A percentile compares a stretch with the other conserved stretches of the same genome.
These are phyloP conservation scores for Sanghuangporus sanghuang DNA, from an alignment of 1,284 basidiomycete species.

Conservation along the genomic window DNA sequence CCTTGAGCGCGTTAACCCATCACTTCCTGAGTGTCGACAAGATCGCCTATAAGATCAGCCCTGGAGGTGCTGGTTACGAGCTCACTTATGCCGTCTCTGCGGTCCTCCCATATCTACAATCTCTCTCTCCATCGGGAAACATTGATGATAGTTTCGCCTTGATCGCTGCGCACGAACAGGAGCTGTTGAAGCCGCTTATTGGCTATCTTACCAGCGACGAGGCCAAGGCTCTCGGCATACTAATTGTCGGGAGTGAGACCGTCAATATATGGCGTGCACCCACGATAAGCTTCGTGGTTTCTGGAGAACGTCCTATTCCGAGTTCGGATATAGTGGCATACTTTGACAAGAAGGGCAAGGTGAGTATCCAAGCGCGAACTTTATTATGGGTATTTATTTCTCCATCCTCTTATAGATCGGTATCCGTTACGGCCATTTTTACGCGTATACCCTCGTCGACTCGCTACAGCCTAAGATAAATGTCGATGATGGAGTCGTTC, in stretches of 20 bases:
- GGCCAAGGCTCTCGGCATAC: conserved; percentile 50
- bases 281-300: conserved; percentile 69
- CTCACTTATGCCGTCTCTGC: conserved; percentile 55
- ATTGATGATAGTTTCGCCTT: conserved; percentile 44
- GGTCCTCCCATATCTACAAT: conserved; percentile 59
- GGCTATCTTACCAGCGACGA: conserved; percentile 34
- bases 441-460: conserved; percentile 63
- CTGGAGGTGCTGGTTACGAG: conserved; percentile 73
- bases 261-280: conserved; percentile 48
- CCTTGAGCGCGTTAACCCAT: conserved; percentile 57
- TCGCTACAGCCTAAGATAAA: conserved; percentile 50
- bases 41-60: conserved; percentile 60
- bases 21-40: conserved; percentile 58
- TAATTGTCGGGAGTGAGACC: conserved; percentile 58
- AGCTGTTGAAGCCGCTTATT: conserved; percentile 37
- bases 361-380: conserved; percentile 24
- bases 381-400: neutral
- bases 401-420: conserved; percentile 47
- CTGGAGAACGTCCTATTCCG: conserved; percentile 43
- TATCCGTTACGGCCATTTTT: conserved; percentile 76
- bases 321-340: conserved; percentile 61
- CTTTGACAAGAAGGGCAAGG: conserved; percentile 55
- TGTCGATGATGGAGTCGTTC: conserved; percentile 60
- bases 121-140: conserved; percentile 44
- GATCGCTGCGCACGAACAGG: conserved; percentile 43